Conservation (phyloP, 2,329 filamentous ascomycete species). For the Elsinoe ampelina region DNA sequence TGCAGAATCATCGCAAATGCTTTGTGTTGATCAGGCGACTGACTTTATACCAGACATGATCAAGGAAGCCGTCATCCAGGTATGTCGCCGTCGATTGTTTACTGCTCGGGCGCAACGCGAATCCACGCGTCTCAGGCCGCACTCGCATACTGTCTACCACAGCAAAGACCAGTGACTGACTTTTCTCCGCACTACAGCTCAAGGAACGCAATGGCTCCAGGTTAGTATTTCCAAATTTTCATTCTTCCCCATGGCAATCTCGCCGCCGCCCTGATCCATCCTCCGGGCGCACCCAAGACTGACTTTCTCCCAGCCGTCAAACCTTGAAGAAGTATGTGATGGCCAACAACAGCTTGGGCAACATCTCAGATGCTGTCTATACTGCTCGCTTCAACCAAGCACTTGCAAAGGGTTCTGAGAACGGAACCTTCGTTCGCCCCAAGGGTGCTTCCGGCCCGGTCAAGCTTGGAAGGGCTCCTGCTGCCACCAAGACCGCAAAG, state of each 20-base stretch:
- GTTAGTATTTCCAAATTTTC: slow-evolving; percentile 39
- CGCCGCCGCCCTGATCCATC: slow-evolving; percentile 20
- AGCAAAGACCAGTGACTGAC: slow-evolving; percentile 38
- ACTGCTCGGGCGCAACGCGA: slow-evolving; percentile 24
- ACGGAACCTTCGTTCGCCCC: slow-evolving; percentile 77
- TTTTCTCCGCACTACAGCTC: slow-evolving; percentile 43
- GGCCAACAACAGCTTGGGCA: slow-evolving; percentile 57
- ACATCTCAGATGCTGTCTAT: slow-evolving; percentile 48
- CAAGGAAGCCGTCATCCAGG: slow-evolving; percentile 61
- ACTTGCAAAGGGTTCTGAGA: slow-evolving; percentile 71
- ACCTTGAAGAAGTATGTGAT: slow-evolving; percentile 67
- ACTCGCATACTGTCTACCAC: background rate
- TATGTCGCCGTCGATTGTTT: slow-evolving; percentile 42
- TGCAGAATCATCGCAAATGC: background rate
- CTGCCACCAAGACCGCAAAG: slow-evolving; percentile 29
- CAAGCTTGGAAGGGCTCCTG: slow-evolving; percentile 53
- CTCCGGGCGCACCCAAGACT: slow-evolving; percentile 17
- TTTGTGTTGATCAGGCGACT: slow-evolving; percentile 34
- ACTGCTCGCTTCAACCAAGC: slow-evolving; percentile 79
- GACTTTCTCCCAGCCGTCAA: slow-evolving; percentile 47
- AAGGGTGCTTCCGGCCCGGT: slow-evolving; percentile 91
- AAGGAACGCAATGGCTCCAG: slow-evolving; percentile 63
- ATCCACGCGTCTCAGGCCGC: slow-evolving; percentile 9
- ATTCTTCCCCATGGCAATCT: slow-evolving; percentile 13
- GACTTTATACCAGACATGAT: slow-evolving; percentile 55